These are phyloP conservation scores for Kwoniella shivajii DNA, from an alignment of 1,284 basidiomycete species.

Conservation along the genomic window DNA sequence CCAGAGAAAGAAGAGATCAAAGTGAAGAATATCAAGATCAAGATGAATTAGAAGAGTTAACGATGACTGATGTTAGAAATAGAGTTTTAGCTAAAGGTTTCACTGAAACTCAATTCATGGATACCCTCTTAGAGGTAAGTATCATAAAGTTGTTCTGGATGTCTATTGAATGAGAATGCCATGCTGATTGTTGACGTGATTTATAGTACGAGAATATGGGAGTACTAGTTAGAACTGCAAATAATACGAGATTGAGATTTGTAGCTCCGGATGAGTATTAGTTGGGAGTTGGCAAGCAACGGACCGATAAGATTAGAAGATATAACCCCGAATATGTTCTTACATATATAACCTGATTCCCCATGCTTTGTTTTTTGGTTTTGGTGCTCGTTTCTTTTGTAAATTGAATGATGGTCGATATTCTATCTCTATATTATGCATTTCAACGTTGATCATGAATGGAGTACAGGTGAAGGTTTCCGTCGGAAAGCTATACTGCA, in stretches of 20 bases:
- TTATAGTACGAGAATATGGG: constrained; percentile 78
- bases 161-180: background rate
- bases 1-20: constrained; percentile 54
- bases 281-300: too few relatives aligned
- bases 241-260: constrained; percentile 68
- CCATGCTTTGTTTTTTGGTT: background rate
- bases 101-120: constrained; percentile 85
- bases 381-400: background rate
- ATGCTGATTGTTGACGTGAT: background rate
- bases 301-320: too few relatives aligned
- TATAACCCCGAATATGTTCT: too few relatives aligned
- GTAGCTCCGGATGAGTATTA: constrained; percentile 45
- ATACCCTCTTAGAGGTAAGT: constrained; percentile 74
- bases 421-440: too few relatives aligned
- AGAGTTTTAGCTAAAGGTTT: constrained; percentile 82
- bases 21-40: constrained; percentile 64
- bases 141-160: background rate
- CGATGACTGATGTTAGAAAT: constrained; percentile 79
- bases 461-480: too few relatives aligned
- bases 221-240: constrained; percentile 73
- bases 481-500: too few relatives aligned
- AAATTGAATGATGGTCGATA: background rate
- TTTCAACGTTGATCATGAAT: too few relatives aligned
- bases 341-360: background rate
- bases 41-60: constrained; percentile 63